Base-by-base conservation (phyloP, 176 grass and related monocot genomes). In the Themeda triandra region DNA sequence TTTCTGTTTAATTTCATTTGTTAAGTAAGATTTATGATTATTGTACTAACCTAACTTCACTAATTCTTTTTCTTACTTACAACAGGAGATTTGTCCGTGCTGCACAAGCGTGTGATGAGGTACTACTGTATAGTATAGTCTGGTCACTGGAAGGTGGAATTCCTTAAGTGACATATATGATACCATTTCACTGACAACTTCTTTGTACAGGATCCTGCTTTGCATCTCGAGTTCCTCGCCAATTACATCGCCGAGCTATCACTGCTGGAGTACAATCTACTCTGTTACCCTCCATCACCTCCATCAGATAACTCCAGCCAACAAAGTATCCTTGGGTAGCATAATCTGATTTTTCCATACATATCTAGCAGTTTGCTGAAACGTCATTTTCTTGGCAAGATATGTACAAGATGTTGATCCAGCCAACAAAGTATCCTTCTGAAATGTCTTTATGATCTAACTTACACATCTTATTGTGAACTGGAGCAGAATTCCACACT, bases 211-310 rank as follows among this genome's bases (percentile, higher is more conserved):
- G 87, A 87, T 80, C 89, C 87, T 39, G 71, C 86, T 81, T 88
- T 98, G 93, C 93, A 88, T 31, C 90, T 98, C 8, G 93, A 98
- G 85, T 98, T 95, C 75, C 91, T 98, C 11, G 89, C 91, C 75
- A 94, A 82, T 69, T 98, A 95, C 75, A 78, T 98, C 36, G 80
- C 96, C 40, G 96, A 98, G 75, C 81, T 95, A 79, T 95, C 96
- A 71, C 93, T 95, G 63, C 83, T 98, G 15, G 96, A 98, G 89
- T 95, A 98, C 81, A 94, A 80, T 79, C 81, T 98, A 45, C 87
- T 98, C 64, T 83, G 73, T 48, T 95, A 92, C 75, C 77, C 85
- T 84, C 96, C 96, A 81, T 98, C 96, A 25, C n/a, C n/a, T n/a
- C n/a, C n/a, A n/a, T n/a, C n/a, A n/a, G n/a, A n/a, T n/a, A n/a